phyloP scores from a whole-genome alignment of 1,284 basidiomycete species.

The Porogramme epimiltina region DNA sequence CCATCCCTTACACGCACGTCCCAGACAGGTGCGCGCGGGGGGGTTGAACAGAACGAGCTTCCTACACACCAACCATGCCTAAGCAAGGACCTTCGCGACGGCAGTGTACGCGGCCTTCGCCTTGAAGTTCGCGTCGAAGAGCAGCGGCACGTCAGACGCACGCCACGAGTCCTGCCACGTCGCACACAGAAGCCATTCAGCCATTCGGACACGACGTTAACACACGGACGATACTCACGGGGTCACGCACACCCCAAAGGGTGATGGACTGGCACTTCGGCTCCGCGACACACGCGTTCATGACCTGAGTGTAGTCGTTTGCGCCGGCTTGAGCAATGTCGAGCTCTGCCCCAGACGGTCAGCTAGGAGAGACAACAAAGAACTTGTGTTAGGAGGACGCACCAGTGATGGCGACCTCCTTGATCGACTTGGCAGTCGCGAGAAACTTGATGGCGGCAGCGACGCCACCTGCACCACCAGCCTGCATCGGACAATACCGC shows the following conservation, averaged over 20 bases:
- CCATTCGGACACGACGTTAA: not conserved
- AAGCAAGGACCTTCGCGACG: conserved; percentile 35
- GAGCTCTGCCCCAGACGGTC: not conserved
- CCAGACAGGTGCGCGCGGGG: too few species aligned
- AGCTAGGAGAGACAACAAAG: too few species aligned
- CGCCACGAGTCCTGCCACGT: conserved; percentile 55
- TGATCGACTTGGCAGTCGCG: conserved; percentile 35
- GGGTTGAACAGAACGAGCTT: not conserved
- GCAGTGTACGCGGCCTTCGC: conserved; percentile 50
- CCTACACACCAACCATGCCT: not conserved
- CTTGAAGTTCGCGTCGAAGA: conserved; percentile 47
- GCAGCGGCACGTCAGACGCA: conserved; percentile 40
- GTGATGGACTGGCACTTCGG: conserved; percentile 50
- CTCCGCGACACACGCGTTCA: conserved; percentile 47
- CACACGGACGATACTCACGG: conserved; percentile 30
- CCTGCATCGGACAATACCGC: not conserved
- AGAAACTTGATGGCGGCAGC: conserved; percentile 39
- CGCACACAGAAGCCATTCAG: not conserved
- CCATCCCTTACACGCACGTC: too few species aligned
- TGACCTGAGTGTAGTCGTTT: conserved; percentile 47
- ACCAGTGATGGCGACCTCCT: conserved; percentile 51
- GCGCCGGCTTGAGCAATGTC: conserved; percentile 11
- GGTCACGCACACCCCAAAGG: conserved; percentile 49
- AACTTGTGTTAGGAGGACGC: too few species aligned
- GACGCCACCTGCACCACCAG: conserved; percentile 40